These are phyloP conservation scores for Elymus sibiricus DNA, from an alignment of 176 grass and related monocot species.

Conservation along the genomic window DNA sequence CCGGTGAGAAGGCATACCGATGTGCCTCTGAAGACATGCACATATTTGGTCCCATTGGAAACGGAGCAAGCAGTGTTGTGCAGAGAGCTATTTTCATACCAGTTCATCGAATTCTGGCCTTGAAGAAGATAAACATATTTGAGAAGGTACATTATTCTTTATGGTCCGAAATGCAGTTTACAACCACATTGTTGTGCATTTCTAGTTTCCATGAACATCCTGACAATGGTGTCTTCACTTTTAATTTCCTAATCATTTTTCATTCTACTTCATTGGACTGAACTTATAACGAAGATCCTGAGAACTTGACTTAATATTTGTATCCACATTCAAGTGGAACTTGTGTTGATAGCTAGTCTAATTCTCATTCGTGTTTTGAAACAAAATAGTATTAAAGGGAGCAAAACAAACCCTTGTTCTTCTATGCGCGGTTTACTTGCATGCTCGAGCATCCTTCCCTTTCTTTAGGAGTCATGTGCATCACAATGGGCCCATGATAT, in stretches of 20 bases:
- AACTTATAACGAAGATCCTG: background rate
- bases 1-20: conserved; percentile 71
- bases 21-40: conserved; percentile 95
- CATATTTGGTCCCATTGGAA: conserved; percentile 89
- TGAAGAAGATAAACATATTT: conserved; percentile 96
- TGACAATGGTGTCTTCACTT: background rate
- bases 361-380: background rate
- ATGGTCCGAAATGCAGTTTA: background rate
- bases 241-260: background rate
- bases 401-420: background rate
- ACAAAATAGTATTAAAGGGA: background rate
- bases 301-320: conserved; percentile 5
- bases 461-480: background rate
- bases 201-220: background rate
- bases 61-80: conserved; percentile 86
- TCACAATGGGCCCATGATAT: background rate
- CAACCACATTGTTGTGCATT: background rate
- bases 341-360: background rate
- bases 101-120: conserved; percentile 75
- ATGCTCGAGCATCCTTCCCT: background rate
- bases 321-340: background rate
- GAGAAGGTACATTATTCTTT: conserved; percentile 63
- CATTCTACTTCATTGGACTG: background rate
- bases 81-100: conserved; percentile 82
- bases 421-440: background rate